Base-by-base conservation (phyloP, 2,329 filamentous ascomycete genomes). In the Xylariaceae sp. region DNA sequence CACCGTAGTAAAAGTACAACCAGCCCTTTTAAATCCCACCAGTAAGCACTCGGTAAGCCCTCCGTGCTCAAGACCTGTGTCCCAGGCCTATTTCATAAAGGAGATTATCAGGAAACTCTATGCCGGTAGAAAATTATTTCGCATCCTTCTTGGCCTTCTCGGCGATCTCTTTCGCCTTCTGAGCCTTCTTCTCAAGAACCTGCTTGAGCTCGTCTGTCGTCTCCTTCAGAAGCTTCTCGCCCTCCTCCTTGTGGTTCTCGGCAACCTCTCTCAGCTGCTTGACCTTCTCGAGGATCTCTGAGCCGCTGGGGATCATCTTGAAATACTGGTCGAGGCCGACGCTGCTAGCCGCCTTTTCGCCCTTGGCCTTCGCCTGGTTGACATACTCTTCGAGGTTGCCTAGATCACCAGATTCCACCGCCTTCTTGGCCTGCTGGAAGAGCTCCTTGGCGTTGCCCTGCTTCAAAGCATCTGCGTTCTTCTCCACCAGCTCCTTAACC, bases 401-500 rank as follows among this genome's bases (percentile, higher is more conserved):
- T 0, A 71, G 64, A 50, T 83, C 72, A 5, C 80, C 81, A 2
- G 75, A 79, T 31, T 79, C 70, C 8, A 74, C 71, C 0, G 81
- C 76, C 1, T 71, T 67, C 61, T 76, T 78, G 37, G 80, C 69
- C 57, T 78, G 75, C 36, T 77, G 65, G 54, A 81, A 82, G 0
- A 86, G 60, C 50, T 85, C 76, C 34, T 67, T 65, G 11, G 76
- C 63, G 50, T 87, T 82, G 12, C 82, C 83, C 46, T 76, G 65
- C 66, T 83, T 86, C 34, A 89, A 63, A 0, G 71, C 62, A 40
- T 84, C 78, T 32, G 73, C 70, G 60, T 89, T 88, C 55, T 83
- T 68, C 66, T 86, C 81, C 1, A 88, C 57, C 0, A 87, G 59
- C 61, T 86, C 69, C 68, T 86, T 88, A 42, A 85, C 64, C 64